A percentile compares a stretch with the other conserved stretches of the same genome.
phyloP scores from a whole-genome alignment of 2,329 filamentous ascomycete species.

The Ophiostoma pallidulum region DNA sequence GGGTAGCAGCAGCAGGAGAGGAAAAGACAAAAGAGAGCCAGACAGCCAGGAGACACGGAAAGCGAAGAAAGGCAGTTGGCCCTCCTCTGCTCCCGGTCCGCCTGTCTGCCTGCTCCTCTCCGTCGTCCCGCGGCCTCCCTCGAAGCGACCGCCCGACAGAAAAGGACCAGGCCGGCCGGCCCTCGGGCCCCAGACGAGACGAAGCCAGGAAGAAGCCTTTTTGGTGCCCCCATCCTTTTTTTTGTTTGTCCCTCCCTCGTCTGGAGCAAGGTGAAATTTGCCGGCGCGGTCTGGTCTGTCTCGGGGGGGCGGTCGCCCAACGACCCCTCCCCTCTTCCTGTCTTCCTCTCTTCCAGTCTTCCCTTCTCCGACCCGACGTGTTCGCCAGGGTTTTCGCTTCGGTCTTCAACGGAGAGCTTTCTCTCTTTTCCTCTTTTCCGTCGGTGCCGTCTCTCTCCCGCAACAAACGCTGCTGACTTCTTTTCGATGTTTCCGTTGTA shows the following conservation, averaged over 20 bases:
- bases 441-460: too few relatives aligned
- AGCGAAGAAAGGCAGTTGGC: neutral
- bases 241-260: neutral
- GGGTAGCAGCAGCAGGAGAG: too few relatives aligned
- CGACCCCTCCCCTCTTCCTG: neutral
- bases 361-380: neutral
- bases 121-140: too few relatives aligned
- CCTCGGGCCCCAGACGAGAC: neutral
- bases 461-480: too few relatives aligned
- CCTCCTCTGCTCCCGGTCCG: too few relatives aligned
- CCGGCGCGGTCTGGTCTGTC: neutral
- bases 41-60: too few relatives aligned
- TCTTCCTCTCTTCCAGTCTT: neutral
- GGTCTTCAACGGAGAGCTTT: neutral
- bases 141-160: too few relatives aligned
- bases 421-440: too few relatives aligned
- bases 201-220: constrained; percentile 8
- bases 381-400: too few relatives aligned
- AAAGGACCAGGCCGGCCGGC: neutral
- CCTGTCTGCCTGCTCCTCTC: too few relatives aligned
- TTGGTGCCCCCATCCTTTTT: constrained; percentile 11
- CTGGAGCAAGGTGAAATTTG: neutral
- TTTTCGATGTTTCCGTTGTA: too few relatives aligned
- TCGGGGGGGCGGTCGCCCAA: neutral
- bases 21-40: neutral